Evolutionary conservation across 2,329 filamentous ascomycete species (phyloP).

Genomic region (Aspergillus pseudoviridinutans): DNA sequence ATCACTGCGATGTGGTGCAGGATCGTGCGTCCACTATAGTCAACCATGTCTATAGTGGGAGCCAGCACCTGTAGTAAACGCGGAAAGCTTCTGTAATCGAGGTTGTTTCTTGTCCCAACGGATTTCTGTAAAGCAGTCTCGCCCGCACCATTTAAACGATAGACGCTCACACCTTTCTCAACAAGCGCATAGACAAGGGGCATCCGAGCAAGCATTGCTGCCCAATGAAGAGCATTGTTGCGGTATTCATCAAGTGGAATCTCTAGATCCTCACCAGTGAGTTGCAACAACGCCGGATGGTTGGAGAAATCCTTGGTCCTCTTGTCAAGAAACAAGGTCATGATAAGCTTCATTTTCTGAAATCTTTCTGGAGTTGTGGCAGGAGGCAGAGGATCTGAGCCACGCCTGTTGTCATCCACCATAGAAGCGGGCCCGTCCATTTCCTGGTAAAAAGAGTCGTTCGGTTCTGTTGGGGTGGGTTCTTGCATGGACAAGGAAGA

Average conservation of each 20-base stretch:
- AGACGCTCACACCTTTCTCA: conserved; percentile 78
- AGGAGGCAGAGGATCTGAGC: conserved; percentile 44
- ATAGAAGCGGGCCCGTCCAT: conserved; percentile 27
- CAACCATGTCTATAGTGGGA: conserved; percentile 83
- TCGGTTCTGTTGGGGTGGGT: conserved; percentile 44
- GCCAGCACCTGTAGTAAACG: conserved; percentile 86
- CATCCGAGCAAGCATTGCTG: conserved; percentile 84
- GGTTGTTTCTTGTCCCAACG: conserved; percentile 88
- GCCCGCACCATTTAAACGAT: conserved; percentile 80
- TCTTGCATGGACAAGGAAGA: conserved; percentile 37
- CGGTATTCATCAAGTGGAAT: conserved; percentile 84
- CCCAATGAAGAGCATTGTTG: conserved; percentile 92
- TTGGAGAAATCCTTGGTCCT: conserved; percentile 66
- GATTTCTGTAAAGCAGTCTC: conserved; percentile 93
- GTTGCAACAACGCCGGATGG: conserved; percentile 70
- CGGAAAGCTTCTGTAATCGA: conserved; percentile 85
- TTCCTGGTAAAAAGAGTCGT: conserved; percentile 46
- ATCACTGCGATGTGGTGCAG: conserved; percentile 95
- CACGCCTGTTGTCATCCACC: conserved; percentile 30
- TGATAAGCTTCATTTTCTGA: conserved; percentile 74
- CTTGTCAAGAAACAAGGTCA: conserved; percentile 77
- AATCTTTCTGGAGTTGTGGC: conserved; percentile 63
- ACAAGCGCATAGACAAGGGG: conserved; percentile 78
- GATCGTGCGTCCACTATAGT: conserved; percentile 85
- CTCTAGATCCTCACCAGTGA: conserved; percentile 79